phyloP scores from a whole-genome alignment of 805 yeast genomes.

The Yamadazyma olivae region DNA sequence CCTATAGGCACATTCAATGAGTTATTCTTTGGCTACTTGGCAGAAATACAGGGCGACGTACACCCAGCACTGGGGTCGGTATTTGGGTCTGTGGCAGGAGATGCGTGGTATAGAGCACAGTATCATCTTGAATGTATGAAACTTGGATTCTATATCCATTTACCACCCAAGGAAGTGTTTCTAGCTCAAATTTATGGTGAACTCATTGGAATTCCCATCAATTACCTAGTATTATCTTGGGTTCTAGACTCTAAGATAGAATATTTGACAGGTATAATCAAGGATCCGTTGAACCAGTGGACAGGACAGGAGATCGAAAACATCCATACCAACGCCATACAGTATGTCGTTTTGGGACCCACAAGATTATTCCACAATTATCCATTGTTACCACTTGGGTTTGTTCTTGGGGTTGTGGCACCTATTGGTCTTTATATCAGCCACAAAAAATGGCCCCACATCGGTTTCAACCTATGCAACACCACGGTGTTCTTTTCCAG shows the following conservation, averaged over 20 bases:
- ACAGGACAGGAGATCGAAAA: slow-evolving; percentile 44
- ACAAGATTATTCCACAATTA: slow-evolving; percentile 41
- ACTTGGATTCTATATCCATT: slow-evolving; percentile 51
- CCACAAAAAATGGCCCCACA: slow-evolving; percentile 23
- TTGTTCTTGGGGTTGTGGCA: slow-evolving; percentile 34
- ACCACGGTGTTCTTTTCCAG: slow-evolving; percentile 48
- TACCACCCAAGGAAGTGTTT: slow-evolving; percentile 51
- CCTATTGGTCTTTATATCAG: slow-evolving; percentile 33
- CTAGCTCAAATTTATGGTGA: slow-evolving; percentile 52
- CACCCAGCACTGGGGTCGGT: slow-evolving; percentile 50
- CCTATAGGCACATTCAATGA: slow-evolving; percentile 54
- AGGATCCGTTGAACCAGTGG: slow-evolving; percentile 51
- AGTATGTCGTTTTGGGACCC: slow-evolving; percentile 51
- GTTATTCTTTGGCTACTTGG: slow-evolving; percentile 44
- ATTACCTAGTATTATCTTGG: slow-evolving; percentile 49
- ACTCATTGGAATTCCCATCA: slow-evolving; percentile 50
- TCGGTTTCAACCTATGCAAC: slow-evolving; percentile 37
- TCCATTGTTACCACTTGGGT: slow-evolving; percentile 43
- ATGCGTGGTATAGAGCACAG: slow-evolving; percentile 53
- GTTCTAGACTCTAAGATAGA: slow-evolving; percentile 37
- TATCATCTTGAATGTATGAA: slow-evolving; percentile 27
- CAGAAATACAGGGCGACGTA: slow-evolving; percentile 24
- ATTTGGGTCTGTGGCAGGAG: slow-evolving; percentile 52
- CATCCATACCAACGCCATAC: slow-evolving; percentile 48
- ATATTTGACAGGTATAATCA: slow-evolving; percentile 29